Percentiles rank a stretch among this genome's conserved stretches.
These are phyloP conservation scores for Solanum hybrid DNA, from an alignment of 305 asterid species.

Conservation along the genomic window DNA sequence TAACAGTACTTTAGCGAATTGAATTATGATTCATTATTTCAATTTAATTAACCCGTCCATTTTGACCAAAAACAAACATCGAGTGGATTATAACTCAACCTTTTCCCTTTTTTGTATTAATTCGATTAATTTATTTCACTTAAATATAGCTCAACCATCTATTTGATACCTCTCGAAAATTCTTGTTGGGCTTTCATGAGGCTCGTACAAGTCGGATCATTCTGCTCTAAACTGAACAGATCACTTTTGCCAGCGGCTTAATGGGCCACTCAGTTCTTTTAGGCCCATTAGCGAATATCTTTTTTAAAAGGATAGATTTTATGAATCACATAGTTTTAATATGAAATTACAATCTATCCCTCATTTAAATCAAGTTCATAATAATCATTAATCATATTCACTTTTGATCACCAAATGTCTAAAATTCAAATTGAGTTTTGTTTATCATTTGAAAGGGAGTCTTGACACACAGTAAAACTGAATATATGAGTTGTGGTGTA, in stretches of 20 bases:
- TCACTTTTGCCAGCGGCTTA: not conserved
- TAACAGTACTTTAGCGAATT: not conserved
- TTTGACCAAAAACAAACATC: not conserved
- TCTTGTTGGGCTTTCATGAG: not conserved
- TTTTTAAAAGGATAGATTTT: too few species aligned
- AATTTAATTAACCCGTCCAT: not conserved
- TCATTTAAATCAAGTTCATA: not conserved
- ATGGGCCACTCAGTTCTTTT: not conserved
- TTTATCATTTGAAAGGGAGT: not conserved
- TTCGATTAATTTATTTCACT: not conserved
- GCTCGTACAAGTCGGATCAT: too few species aligned
- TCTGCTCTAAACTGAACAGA: not conserved
- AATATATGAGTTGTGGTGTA: too few species aligned
- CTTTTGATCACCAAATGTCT: not conserved
- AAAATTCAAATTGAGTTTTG: not conserved
- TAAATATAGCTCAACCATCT: not conserved
- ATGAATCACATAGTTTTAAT: too few species aligned
- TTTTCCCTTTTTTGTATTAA: too few species aligned
- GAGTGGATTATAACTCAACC: not conserved
- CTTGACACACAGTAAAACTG: too few species aligned
- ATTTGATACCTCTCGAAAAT: not conserved
- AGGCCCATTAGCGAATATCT: not conserved
- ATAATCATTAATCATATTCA: not conserved
- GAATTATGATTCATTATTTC: not conserved
- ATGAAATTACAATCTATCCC: too few species aligned